These are phyloP conservation scores for Rhizophora apiculata DNA, from an alignment of 345 rosid species.

Conservation along the genomic window DNA sequence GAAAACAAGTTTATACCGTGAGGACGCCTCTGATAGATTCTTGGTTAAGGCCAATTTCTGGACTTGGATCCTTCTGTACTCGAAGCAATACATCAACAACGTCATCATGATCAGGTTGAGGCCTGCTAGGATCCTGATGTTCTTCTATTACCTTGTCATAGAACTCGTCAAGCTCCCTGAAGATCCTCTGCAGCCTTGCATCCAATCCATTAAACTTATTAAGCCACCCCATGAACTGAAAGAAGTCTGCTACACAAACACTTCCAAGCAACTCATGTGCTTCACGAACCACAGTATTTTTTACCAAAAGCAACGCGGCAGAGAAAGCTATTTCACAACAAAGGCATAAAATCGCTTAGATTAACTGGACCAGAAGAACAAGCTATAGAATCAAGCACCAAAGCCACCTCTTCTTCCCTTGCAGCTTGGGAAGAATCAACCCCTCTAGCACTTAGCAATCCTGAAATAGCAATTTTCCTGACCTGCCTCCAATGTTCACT, in stretches of 20 bases:
- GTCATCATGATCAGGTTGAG: constrained; percentile 14
- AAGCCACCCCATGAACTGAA: constrained; percentile 43
- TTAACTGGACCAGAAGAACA: constrained; percentile 18
- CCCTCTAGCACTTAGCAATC: constrained; percentile 23
- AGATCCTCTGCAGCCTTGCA: constrained; percentile 23
- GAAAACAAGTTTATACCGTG: neutral
- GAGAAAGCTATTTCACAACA: constrained; percentile 14
- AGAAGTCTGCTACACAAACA: constrained; percentile 31
- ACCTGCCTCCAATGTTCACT: constrained; percentile 37
- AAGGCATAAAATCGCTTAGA: constrained; percentile 19
- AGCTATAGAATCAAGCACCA: constrained; percentile 20
- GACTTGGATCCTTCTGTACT: neutral
- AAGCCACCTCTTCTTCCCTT: constrained; percentile 34
- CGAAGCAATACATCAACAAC: constrained; percentile 16
- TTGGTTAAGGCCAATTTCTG: neutral
- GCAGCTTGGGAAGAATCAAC: constrained; percentile 13
- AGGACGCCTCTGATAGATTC: constrained; percentile 10
- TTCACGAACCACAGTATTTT: constrained; percentile 19
- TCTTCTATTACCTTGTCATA: constrained; percentile 28
- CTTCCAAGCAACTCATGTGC: constrained; percentile 25
- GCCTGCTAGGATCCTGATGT: constrained; percentile 30
- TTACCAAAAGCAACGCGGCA: constrained; percentile 37
- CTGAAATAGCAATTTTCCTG: constrained; percentile 32
- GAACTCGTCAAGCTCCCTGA: constrained; percentile 35
- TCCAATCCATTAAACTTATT: constrained; percentile 35